phyloP scores from a whole-genome alignment of 192 early-diverging fungal genomes.

The Coemansia sp. region DNA sequence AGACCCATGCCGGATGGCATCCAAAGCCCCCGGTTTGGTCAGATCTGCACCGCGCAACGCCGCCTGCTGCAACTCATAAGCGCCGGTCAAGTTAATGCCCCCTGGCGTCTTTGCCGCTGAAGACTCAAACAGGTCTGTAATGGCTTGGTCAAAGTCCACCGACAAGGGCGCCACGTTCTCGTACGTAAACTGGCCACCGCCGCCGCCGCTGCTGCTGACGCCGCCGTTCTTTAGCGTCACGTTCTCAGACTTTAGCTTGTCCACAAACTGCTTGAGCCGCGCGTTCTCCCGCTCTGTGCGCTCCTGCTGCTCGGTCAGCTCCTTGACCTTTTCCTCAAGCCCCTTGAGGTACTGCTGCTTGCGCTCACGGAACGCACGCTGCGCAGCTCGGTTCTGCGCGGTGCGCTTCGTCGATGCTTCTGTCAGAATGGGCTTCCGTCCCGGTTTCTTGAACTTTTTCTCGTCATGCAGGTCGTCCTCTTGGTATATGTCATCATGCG shows the following conservation, averaged over 20 bases:
- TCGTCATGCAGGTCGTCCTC: slow-evolving; percentile 54
- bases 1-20: slow-evolving; percentile 7
- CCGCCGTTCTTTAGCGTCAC: slow-evolving; percentile 21
- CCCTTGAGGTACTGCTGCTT: slow-evolving; percentile 77
- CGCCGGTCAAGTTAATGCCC: slow-evolving; percentile 10
- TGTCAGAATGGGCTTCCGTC: slow-evolving; percentile 61
- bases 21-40: slow-evolving; percentile 33
- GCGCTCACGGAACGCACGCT: slow-evolving; percentile 86
- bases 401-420: slow-evolving; percentile 66
- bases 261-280: slow-evolving; percentile 31
- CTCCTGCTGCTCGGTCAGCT: slow-evolving; percentile 60
- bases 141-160: slow-evolving; percentile 41
- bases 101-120: neutral
- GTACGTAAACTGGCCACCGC: slow-evolving; percentile 35
- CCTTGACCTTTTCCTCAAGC: slow-evolving; percentile 70
- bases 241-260: slow-evolving; percentile 43
- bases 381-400: slow-evolving; percentile 86
- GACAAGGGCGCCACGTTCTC: slow-evolving; percentile 13
- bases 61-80: slow-evolving; percentile 41
- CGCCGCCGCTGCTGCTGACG: too few relatives aligned
- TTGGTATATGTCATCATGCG: slow-evolving; percentile 50
- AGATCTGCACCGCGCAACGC: slow-evolving; percentile 28
- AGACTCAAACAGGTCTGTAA: slow-evolving; percentile 31
- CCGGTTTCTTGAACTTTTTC: slow-evolving; percentile 57
- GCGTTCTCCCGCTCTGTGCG: slow-evolving; percentile 52